Conservation (phyloP, 331 rosid species). For the Erythrophleum ivorense region DNA sequence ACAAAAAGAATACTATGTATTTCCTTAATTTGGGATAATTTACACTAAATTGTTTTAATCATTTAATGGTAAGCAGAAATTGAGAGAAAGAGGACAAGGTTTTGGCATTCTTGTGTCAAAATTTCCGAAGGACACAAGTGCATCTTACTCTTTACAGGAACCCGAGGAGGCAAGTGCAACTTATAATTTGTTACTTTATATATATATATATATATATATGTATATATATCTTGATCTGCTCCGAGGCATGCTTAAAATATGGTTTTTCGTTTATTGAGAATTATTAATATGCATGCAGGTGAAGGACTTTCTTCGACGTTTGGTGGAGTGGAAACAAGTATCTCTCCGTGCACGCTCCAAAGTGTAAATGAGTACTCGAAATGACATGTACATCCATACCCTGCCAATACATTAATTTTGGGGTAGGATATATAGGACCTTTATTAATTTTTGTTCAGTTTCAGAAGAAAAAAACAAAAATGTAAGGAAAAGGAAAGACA, state of each 20-base stretch:
- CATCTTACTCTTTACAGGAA: conserved; percentile 82
- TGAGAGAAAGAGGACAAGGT: conserved; percentile 89
- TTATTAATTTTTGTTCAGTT: conserved; percentile 41
- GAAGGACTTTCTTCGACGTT: conserved; percentile 76
- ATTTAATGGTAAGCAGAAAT: conserved; percentile 47
- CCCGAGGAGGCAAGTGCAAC: conserved; percentile 75
- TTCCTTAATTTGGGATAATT: neutral
- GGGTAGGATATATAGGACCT: conserved; percentile 42
- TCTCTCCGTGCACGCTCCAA: conserved; percentile 48
- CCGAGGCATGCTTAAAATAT: neutral
- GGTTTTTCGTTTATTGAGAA: neutral
- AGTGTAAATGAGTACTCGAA: conserved; percentile 42
- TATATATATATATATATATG: neutral
- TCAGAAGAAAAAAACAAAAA: conserved; percentile 27
- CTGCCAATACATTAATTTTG: conserved; percentile 36
- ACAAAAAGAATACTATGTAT: neutral
- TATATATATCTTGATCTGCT: neutral
- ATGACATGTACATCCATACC: conserved; percentile 40
- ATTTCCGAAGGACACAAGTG: conserved; percentile 82
- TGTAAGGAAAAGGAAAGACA: conserved; percentile 33
- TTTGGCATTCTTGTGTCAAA: conserved; percentile 89
- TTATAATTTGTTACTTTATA: neutral
- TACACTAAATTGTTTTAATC: neutral
- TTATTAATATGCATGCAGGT: conserved; percentile 52
- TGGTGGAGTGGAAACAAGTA: conserved; percentile 71